A percentile compares a stretch with the other conserved stretches of the same genome.
Conservation (phyloP, 345 rosid species). For the Citrus hindsii region DNA sequence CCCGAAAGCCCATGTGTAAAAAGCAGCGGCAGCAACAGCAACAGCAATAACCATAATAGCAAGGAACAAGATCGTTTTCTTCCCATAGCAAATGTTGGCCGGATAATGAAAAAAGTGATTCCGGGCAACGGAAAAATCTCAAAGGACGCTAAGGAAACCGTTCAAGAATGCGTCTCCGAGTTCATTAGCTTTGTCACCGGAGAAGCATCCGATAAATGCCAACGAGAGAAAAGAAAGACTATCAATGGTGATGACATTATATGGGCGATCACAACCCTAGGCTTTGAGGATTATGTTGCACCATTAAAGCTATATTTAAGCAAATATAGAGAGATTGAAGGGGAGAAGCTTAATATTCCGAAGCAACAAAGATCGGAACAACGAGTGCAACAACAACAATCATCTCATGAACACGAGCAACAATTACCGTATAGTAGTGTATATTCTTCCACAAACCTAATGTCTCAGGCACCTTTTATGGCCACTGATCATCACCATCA, state of each 20-base stretch:
- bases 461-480: slow-evolving; percentile 41
- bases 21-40: slow-evolving; percentile 13
- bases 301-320: slow-evolving; percentile 53
- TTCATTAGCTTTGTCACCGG: slow-evolving; percentile 74
- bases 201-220: slow-evolving; percentile 74
- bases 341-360: slow-evolving; percentile 57
- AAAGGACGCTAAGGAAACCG: slow-evolving; percentile 69
- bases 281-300: slow-evolving; percentile 60
- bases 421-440: slow-evolving; percentile 31
- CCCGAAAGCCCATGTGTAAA: slow-evolving; percentile 52
- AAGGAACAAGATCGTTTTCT: slow-evolving; percentile 72
- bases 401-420: slow-evolving; percentile 30
- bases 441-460: slow-evolving; percentile 35
- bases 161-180: slow-evolving; percentile 75
- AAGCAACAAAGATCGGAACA: slow-evolving; percentile 41
- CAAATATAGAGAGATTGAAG: slow-evolving; percentile 64
- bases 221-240: slow-evolving; percentile 65
- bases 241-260: slow-evolving; percentile 74
- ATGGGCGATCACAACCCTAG: slow-evolving; percentile 72
- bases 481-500: slow-evolving; percentile 33
- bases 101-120: slow-evolving; percentile 73
- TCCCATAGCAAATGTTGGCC: slow-evolving; percentile 73
- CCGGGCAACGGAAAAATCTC: slow-evolving; percentile 67
- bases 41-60: slow-evolving; percentile 19
- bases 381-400: slow-evolving; percentile 26